phyloP scores from a whole-genome alignment of 2,329 filamentous ascomycete genomes.

The Cladosporium sp. region DNA sequence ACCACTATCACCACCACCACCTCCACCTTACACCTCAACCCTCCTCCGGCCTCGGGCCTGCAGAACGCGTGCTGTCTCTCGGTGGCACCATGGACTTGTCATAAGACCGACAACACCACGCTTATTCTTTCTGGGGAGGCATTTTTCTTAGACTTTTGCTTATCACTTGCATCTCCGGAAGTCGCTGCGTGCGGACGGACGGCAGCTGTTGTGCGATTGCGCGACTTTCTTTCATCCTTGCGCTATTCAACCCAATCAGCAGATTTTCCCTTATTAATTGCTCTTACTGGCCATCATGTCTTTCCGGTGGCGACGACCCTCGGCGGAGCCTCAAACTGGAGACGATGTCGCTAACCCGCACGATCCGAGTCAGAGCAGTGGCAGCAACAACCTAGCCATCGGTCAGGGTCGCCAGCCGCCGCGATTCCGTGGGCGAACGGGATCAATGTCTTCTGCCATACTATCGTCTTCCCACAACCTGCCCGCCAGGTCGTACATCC shows the following conservation, averaged over 20 bases:
- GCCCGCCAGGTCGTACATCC: conserved; percentile 39
- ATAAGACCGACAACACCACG: neutral
- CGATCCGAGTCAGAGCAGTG: neutral
- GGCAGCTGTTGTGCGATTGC: conserved; percentile 8
- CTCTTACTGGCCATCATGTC: conserved; percentile 20
- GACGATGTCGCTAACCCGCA: conserved; percentile 22
- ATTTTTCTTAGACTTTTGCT: conserved; percentile 1
- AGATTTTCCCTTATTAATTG: conserved; percentile 18
- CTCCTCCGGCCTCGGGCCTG: neutral
- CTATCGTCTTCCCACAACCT: conserved; percentile 35
- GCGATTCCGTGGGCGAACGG: conserved; percentile 22
- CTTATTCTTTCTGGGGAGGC: neutral
- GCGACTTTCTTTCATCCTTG: conserved; percentile 14
- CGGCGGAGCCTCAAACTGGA: conserved; percentile 23
- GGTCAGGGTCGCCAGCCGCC: conserved; percentile 16
- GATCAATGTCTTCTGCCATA: conserved; percentile 23
- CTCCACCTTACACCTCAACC: neutral
- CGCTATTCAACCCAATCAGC: conserved; percentile 1
- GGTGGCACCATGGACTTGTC: conserved; percentile 6
- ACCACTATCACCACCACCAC: neutral
- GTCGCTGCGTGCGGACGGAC: neutral
- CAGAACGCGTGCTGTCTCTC: neutral
- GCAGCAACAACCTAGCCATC: conserved; percentile 15
- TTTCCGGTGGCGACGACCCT: conserved; percentile 22
- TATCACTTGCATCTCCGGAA: conserved; percentile 1